Conservation (phyloP, 2,329 filamentous ascomycete genomes). For the Pleurostoma richardsiae region DNA sequence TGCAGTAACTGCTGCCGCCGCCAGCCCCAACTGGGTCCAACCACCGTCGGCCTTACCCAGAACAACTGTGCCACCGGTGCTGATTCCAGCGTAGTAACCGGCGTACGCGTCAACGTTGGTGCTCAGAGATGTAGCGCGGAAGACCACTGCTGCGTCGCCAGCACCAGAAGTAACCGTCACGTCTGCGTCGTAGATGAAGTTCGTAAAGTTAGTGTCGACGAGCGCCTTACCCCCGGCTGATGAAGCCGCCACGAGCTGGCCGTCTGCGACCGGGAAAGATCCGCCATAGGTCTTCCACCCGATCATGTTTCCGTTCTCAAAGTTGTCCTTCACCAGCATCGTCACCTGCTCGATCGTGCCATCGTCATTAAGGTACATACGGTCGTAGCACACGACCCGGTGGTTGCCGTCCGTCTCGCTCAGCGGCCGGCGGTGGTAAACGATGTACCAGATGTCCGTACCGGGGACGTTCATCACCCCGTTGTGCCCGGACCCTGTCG, state of each 20-base stretch:
- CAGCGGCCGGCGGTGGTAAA: conserved; percentile 39
- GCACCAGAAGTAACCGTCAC: conserved; percentile 11
- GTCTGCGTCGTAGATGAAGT: conserved; percentile 23
- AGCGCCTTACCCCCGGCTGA: conserved; percentile 17
- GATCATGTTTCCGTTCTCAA: conserved; percentile 30
- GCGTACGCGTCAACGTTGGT: conserved; percentile 13
- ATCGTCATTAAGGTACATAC: conserved; percentile 38
- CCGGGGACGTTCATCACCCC: conserved; percentile 31
- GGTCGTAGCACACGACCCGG: conserved; percentile 40
- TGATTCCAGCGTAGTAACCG: conserved; percentile 24
- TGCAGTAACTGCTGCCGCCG: conserved; percentile 1
- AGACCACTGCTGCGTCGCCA: conserved; percentile 27
- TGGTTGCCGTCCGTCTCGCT: conserved; percentile 38
- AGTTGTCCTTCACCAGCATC: conserved; percentile 39
- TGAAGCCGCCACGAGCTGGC: conserved; percentile 15
- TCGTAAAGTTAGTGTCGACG: conserved; percentile 29
- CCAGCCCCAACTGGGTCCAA: conserved; percentile 9
- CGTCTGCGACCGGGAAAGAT: conserved; percentile 17
- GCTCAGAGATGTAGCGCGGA: conserved; percentile 20
- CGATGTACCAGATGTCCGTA: conserved; percentile 35
- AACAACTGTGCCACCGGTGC: conserved; percentile 15
- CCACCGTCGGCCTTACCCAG: conserved; percentile 16
- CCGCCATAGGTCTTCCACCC: conserved; percentile 25
- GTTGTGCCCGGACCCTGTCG: conserved; percentile 32
- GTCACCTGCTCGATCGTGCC: conserved; percentile 34